Percentiles rank a stretch among this genome's conserved stretches.
These are phyloP conservation scores for Fusarium subtropicale DNA, from an alignment of 2,329 filamentous ascomycete genomes.

Conservation along the genomic window DNA sequence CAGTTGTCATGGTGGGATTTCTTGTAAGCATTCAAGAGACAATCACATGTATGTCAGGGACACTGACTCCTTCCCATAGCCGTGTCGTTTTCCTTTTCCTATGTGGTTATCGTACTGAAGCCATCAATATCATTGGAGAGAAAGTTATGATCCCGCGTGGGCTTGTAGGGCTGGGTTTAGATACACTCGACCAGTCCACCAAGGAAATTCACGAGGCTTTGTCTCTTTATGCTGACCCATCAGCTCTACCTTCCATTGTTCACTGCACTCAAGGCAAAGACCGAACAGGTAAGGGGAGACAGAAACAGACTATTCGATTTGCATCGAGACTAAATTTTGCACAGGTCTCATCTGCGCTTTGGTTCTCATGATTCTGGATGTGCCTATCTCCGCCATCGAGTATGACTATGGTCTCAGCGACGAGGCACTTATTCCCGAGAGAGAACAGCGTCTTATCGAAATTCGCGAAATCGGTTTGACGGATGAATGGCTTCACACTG, in stretches of 20 bases:
- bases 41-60: neutral
- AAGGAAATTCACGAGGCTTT: slow-evolving; percentile 64
- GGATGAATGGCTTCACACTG: slow-evolving; percentile 77
- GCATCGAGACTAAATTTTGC: neutral
- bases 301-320: too few relatives aligned
- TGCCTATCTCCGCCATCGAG: slow-evolving; percentile 70
- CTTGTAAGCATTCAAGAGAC: slow-evolving; percentile 59
- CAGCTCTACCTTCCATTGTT: slow-evolving; percentile 73
- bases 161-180: slow-evolving; percentile 74
- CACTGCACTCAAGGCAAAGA: slow-evolving; percentile 95
- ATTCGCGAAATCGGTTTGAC: slow-evolving; percentile 77
- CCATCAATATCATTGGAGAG: slow-evolving; percentile 74
- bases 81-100: slow-evolving; percentile 70
- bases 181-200: slow-evolving; percentile 76
- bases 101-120: slow-evolving; percentile 74
- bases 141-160: slow-evolving; percentile 80
- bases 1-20: slow-evolving; percentile 76
- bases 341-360: slow-evolving; percentile 79
- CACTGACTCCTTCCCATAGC: slow-evolving; percentile 35
- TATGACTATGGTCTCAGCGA: slow-evolving; percentile 78
- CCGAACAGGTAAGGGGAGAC: slow-evolving; percentile 57
- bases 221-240: slow-evolving; percentile 45
- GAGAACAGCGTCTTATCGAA: slow-evolving; percentile 73
- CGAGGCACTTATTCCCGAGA: slow-evolving; percentile 68
- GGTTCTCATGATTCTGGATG: slow-evolving; percentile 70